phyloP scores from a whole-genome alignment of 2,329 filamentous ascomycete genomes.

The Curvularia sp. region DNA sequence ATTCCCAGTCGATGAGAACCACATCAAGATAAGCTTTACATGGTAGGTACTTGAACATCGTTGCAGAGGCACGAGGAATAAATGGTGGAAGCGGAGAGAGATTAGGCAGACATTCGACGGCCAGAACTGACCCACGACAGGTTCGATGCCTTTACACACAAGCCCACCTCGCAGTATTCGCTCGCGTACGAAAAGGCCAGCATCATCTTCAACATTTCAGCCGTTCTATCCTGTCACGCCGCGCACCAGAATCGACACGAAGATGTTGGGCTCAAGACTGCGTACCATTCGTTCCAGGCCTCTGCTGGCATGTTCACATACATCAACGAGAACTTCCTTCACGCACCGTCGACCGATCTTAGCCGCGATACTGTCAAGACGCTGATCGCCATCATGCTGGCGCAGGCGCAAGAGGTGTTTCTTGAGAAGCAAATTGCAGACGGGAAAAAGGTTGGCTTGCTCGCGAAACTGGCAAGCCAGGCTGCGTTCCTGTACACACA shows the following conservation, averaged over 20 bases:
- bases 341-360: conserved; percentile 94
- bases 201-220: conserved; percentile 99
- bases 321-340: conserved; percentile 99
- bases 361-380: conserved; percentile 96
- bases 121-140: conserved; percentile 57
- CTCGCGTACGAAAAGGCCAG: conserved; percentile 98
- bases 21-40: conserved; percentile 98
- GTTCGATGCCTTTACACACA: conserved; percentile 99
- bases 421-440: conserved; percentile 94
- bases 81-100: background rate
- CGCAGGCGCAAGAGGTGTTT: conserved; percentile 96
- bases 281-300: conserved; percentile 97
- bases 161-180: conserved; percentile 95
- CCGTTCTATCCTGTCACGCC: conserved; percentile 94
- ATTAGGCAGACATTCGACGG: background rate
- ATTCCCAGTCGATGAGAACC: conserved; percentile 97
- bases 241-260: conserved; percentile 91
- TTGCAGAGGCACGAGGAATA: background rate
- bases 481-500: conserved; percentile 87
- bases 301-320: conserved; percentile 99
- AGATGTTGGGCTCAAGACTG: conserved; percentile 90
- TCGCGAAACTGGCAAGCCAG: conserved; percentile 93
- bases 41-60: conserved; percentile 66
- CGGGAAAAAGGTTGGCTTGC: conserved; percentile 86
- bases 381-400: conserved; percentile 89